Conservation (phyloP, 148 eudicot species). For the Talinum fruticosum region DNA sequence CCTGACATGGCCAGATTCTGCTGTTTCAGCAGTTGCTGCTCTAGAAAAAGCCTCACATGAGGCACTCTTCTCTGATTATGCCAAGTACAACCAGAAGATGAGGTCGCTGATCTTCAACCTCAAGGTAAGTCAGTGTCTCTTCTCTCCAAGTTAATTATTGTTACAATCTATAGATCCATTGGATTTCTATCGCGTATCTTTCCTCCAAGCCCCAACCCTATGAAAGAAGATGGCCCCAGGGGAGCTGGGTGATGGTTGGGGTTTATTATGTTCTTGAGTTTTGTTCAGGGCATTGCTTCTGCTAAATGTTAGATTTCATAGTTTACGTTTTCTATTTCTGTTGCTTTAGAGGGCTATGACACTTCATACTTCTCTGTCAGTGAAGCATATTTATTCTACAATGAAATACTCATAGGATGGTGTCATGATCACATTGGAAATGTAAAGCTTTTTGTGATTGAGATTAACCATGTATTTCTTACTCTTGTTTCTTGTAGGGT, state of each 20-base stretch:
- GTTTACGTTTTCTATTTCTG: not conserved
- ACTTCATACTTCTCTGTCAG: not conserved
- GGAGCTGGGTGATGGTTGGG: no score
- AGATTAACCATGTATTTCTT: not conserved
- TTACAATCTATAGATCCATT: not conserved
- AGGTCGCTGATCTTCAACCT: slow-evolving; percentile 69
- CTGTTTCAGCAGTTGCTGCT: slow-evolving; percentile 58
- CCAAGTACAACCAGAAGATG: slow-evolving; percentile 92
- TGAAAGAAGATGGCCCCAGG: not conserved
- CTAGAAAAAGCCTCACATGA: slow-evolving; percentile 88
- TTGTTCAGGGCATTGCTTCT: not conserved
- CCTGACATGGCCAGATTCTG: slow-evolving; percentile 68
- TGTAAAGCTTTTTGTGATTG: not conserved
- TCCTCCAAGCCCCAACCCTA: not conserved
- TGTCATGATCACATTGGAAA: not conserved
- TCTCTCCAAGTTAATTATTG: not conserved
- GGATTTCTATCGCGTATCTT: not conserved
- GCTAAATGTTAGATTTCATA: not conserved
- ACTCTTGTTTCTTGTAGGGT: slow-evolving; percentile 39
- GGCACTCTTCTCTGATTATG: slow-evolving; percentile 55
- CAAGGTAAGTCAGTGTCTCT: slow-evolving; percentile 47
- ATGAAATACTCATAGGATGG: not conserved
- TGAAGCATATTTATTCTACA: not conserved
- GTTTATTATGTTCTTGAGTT: no score
- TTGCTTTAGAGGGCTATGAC: not conserved